A percentile compares a stretch with the other conserved stretches of the same genome.
These are phyloP conservation scores for Eragrostis nindensis DNA, from an alignment of 176 grass and related monocot genomes.

Conservation along the genomic window DNA sequence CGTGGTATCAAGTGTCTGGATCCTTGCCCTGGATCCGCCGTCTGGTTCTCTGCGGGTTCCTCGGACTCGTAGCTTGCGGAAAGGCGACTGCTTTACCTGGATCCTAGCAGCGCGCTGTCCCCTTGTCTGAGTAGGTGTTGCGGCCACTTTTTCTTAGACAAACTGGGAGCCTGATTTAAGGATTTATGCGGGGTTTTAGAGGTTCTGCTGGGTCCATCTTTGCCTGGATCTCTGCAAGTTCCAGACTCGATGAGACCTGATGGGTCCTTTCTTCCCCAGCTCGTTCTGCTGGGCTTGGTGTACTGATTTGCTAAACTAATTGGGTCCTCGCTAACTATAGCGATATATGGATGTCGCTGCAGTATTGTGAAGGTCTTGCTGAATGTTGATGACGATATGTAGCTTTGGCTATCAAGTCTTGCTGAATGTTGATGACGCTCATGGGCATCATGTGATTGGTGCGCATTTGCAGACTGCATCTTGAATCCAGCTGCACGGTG, in stretches of 20 bases:
- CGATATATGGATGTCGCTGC: neutral
- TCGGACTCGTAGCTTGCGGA: neutral
- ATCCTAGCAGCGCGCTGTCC: neutral
- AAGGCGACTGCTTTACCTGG: neutral
- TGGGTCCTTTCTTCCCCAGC: neutral
- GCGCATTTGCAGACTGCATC: neutral
- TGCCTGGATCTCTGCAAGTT: neutral
- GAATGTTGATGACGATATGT: neutral
- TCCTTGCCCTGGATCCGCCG: constrained; percentile 15
- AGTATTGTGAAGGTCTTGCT: neutral
- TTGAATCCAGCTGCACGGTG: neutral
- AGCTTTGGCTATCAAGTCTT: neutral
- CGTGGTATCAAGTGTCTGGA: neutral
- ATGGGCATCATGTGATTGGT: neutral
- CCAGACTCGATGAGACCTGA: neutral
- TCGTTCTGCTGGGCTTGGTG: neutral
- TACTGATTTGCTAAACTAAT: neutral
- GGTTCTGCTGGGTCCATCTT: neutral
- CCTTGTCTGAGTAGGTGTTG: neutral
- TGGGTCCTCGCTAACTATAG: neutral
- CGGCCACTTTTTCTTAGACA: neutral
- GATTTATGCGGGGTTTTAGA: neutral
- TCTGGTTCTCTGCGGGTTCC: neutral
- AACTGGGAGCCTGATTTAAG: neutral
- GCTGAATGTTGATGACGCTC: neutral